Conservation (phyloP, 2,329 filamentous ascomycete species). For the Claviceps spartinae region DNA sequence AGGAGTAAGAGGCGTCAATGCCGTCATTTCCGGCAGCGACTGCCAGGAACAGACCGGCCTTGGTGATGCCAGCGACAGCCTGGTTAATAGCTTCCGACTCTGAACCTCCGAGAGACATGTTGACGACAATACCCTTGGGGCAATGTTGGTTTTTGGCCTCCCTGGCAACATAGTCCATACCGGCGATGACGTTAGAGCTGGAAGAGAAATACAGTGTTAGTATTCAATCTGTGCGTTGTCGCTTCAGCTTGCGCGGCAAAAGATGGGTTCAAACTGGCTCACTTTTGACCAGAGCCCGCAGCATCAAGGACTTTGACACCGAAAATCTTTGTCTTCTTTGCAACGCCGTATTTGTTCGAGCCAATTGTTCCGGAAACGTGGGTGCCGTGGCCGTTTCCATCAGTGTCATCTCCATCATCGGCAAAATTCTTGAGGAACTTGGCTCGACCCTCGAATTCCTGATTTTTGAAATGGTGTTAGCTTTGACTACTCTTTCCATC, state of each 20-base stretch:
- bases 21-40: conserved; percentile 42
- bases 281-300: conserved; percentile 21
- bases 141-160: conserved; percentile 23
- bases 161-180: conserved; percentile 27
- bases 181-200: conserved; percentile 28
- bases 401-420: conserved; percentile 19
- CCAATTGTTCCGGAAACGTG: conserved; percentile 33
- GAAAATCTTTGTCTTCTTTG: conserved; percentile 29
- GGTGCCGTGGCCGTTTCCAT: conserved; percentile 34
- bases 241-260: neutral
- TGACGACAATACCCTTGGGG: conserved; percentile 32
- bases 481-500: neutral
- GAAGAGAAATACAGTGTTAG: neutral
- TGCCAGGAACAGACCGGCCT: conserved; percentile 33
- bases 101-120: conserved; percentile 41
- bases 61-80: conserved; percentile 29
- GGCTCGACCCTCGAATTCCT: conserved; percentile 30
- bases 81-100: conserved; percentile 31
- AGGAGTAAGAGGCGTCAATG: conserved; percentile 28
- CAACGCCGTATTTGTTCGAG: conserved; percentile 28
- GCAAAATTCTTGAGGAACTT: conserved; percentile 24
- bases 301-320: conserved; percentile 32
- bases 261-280: conserved; percentile 13
- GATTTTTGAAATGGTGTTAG: neutral
- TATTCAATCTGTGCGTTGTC: neutral